Conservation (phyloP, 306 rosid genomes). For the Cicer cuneatum region DNA sequence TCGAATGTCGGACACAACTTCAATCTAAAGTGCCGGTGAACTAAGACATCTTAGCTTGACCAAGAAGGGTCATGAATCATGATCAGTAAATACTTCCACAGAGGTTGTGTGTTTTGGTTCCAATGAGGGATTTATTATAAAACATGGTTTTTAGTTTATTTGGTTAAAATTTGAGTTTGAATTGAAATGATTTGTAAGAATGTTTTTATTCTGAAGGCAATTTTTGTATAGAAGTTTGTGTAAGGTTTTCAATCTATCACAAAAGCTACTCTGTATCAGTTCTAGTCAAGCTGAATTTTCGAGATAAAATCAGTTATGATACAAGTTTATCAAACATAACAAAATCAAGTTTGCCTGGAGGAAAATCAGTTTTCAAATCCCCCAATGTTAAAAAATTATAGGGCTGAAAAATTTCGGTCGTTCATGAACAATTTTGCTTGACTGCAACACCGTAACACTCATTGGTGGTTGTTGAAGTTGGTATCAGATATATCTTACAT, state of each 20-base stretch:
- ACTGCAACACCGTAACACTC: background rate
- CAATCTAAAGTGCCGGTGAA: no score
- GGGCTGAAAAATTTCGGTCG: background rate
- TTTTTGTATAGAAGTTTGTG: background rate
- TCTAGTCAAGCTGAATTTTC: background rate
- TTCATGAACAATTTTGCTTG: background rate
- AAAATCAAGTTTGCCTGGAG: background rate
- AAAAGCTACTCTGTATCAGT: background rate
- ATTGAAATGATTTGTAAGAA: background rate
- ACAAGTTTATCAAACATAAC: background rate
- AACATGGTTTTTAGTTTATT: background rate
- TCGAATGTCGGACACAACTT: no score
- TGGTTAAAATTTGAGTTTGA: conserved; percentile 1
- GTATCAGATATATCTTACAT: background rate
- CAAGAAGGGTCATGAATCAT: background rate
- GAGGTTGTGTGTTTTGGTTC: background rate
- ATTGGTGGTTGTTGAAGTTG: background rate
- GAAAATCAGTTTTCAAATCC: background rate
- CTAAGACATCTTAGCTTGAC: background rate
- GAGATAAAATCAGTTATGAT: background rate
- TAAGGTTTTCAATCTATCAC: background rate
- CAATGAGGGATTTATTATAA: background rate
- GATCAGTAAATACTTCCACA: background rate
- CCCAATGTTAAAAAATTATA: background rate
- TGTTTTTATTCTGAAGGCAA: background rate